phyloP scores from a whole-genome alignment of 495 filamentous ascomycete genomes.

The Cryomyces minteri region DNA sequence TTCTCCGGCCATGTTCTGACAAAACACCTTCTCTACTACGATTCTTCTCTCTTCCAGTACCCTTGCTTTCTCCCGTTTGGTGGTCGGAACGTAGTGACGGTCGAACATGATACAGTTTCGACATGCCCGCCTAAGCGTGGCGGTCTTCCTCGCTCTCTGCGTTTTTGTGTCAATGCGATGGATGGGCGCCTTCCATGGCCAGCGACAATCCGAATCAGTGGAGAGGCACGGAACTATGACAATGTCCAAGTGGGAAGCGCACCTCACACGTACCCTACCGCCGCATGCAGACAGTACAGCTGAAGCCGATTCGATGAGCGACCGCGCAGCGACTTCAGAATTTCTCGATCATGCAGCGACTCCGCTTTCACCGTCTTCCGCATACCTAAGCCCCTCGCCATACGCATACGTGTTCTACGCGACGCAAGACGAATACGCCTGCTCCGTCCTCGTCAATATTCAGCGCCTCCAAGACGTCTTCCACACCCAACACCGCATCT shows the following conservation, averaged over 20 bases:
- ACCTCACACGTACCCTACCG: not conserved
- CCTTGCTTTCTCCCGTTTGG: not conserved
- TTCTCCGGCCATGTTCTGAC: not conserved
- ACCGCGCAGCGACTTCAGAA: not conserved
- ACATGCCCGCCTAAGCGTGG: no score
- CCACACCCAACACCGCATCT: constrained; percentile 10
- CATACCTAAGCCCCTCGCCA: not conserved
- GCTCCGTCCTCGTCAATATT: constrained; percentile 21
- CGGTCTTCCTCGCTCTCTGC: no score
- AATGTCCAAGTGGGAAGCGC: not conserved
- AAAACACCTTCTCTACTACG: not conserved
- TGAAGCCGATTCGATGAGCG: not conserved
- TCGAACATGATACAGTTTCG: no score
- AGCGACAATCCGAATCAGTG: no score
- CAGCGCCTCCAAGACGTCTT: constrained; percentile 14
- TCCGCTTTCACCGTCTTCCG: not conserved
- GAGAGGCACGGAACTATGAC: not conserved
- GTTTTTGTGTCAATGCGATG: no score
- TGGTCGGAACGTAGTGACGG: not conserved
- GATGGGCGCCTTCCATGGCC: no score
- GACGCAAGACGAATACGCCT: constrained; percentile 15
- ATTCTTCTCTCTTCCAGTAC: not conserved
- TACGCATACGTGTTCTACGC: constrained; percentile 21
- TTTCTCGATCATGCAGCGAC: not conserved
- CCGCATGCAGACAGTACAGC: not conserved